Base-by-base conservation (phyloP, 2,329 filamentous ascomycete genomes). In the Volutella citrinella region DNA sequence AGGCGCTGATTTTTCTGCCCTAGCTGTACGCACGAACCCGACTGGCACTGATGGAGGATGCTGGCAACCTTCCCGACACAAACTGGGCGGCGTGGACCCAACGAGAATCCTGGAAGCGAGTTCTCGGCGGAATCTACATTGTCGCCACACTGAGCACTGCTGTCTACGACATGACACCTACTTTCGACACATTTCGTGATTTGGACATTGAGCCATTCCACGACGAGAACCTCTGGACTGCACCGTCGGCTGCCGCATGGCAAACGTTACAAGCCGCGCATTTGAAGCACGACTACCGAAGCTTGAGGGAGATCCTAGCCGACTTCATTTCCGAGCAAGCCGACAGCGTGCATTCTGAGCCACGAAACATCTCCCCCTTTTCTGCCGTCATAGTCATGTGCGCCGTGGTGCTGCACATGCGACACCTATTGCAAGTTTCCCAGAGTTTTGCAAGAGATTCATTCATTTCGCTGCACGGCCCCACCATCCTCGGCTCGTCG, bases 171-270 rank as follows among this genome's bases (percentile, higher is more conserved):
- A 10, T 29, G 12, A 19, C 20, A 10, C 27, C 27, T 10, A 19
- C 17, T 7, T 29, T 29, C 27, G 27, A 29, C 18, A 29, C 27
- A 8, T 10, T 17, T 13, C 27, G 20, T 14, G 27, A 29, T 20
- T 19, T 29, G 12, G 27, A 29, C 12, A 20, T 29, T 10, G 27
- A 29, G 11, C n/a, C 27, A 5, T 7, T 29, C 12, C 17, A 29
- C 17, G 27, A 29, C 19, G 27, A 29, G 12, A 17, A 19, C n/a
- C 27, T 29, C n/a, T 29, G 27, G 27, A 29, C 19, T 15, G 27
- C 12, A 5, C 18, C 27, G 12, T 19, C 27, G 3, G 27, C 27
- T 3, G 27, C 17, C 5, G n/a, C 27, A 13, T 29, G 27, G 27
- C 17, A 29, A 19, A 29, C 27, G 17, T n/a, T n/a, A n/a, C n/a